These are phyloP conservation scores for Diutina sp. DNA, from an alignment of 1,139 yeast species.

Conservation along the genomic window DNA sequence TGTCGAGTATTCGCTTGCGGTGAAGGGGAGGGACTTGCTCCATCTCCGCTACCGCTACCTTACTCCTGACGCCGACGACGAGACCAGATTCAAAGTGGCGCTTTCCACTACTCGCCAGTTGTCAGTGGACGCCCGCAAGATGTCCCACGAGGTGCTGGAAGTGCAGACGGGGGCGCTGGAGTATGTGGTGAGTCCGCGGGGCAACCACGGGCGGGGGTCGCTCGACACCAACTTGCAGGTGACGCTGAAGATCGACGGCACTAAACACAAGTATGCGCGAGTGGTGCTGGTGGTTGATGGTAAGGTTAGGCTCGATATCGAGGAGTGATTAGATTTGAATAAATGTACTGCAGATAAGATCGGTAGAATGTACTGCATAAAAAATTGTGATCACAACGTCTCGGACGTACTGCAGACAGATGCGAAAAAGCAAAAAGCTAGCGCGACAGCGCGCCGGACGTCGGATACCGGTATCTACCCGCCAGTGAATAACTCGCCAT, in stretches of 20 bases:
- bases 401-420: too few relatives aligned
- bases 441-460: too few relatives aligned
- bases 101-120: conserved; percentile 21
- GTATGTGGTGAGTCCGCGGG: conserved; percentile 29
- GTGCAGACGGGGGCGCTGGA: conserved; percentile 34
- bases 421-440: too few relatives aligned
- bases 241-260: conserved; percentile 15
- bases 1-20: background rate
- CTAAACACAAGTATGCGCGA: conserved; percentile 19
- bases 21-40: background rate
- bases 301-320: background rate
- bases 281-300: conserved; percentile 17
- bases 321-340: too few relatives aligned
- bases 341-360: too few relatives aligned
- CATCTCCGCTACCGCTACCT: background rate
- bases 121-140: conserved; percentile 16
- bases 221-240: conserved; percentile 24
- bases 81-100: conserved; percentile 8
- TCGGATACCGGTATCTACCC: too few relatives aligned
- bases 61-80: conserved; percentile 7
- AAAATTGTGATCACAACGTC: too few relatives aligned
- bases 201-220: conserved; percentile 40
- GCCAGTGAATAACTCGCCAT: too few relatives aligned
- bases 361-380: too few relatives aligned
- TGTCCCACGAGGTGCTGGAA: conserved; percentile 16